Evolutionary conservation across 805 yeast species (phyloP).

Genomic region (Tetrapisispora phaffii): DNA sequence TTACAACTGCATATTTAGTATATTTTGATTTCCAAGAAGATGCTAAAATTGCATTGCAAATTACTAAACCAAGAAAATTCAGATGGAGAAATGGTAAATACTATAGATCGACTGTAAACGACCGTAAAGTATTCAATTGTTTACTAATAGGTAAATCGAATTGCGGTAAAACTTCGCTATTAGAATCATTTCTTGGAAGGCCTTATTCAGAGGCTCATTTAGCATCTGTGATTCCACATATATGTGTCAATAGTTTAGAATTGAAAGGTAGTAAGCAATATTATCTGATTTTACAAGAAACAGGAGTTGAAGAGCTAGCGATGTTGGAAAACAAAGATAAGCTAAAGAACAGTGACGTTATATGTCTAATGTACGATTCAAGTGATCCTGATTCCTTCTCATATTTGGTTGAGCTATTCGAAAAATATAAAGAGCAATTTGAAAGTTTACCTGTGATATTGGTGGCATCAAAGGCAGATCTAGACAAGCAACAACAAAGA

Average conservation of each 20-base stretch:
- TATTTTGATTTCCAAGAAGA: constrained; percentile 74
- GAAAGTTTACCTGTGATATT: constrained; percentile 71
- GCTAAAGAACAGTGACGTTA: constrained; percentile 78
- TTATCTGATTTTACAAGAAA: constrained; percentile 79
- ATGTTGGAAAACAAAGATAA: constrained; percentile 60
- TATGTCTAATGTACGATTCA: constrained; percentile 86
- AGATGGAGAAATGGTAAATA: constrained; percentile 55
- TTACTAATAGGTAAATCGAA: constrained; percentile 76
- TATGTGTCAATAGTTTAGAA: constrained; percentile 89
- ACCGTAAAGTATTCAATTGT: constrained; percentile 88
- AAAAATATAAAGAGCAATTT: constrained; percentile 41
- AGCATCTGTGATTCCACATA: constrained; percentile 72
- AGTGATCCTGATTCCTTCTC: constrained; percentile 94
- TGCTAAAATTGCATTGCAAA: constrained; percentile 48
- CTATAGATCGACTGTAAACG: constrained; percentile 61
- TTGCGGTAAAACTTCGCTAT: constrained; percentile 77
- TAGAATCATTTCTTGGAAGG: constrained; percentile 74
- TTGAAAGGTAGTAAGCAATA: constrained; percentile 92
- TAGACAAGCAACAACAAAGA: constrained; percentile 91
- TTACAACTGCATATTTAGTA: constrained; percentile 80
- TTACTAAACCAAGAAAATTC: constrained; percentile 70
- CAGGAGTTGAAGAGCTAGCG: constrained; percentile 80
- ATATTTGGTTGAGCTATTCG: constrained; percentile 60
- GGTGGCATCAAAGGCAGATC: constrained; percentile 90
- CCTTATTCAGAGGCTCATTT: constrained; percentile 59